Base-by-base conservation (phyloP, 495 filamentous ascomycete species). In the Talaromyces ruber region DNA sequence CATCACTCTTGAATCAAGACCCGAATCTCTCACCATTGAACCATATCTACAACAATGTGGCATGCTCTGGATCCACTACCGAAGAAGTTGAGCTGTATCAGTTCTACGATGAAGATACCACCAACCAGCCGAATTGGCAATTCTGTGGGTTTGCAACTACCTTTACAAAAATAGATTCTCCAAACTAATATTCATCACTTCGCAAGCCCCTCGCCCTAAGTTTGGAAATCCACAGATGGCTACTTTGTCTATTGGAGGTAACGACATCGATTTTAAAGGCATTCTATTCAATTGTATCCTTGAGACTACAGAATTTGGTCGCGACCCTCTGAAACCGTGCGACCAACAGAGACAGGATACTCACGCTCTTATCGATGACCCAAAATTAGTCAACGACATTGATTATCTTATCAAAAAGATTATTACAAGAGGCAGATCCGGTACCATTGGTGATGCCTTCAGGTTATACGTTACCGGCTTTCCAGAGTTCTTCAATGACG, bases 321-420 rank as follows among this genome's bases (percentile, higher is more conserved):
- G 25, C 9, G 8, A 7, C 7, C 22, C 50, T 26, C 24, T 21
- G 6, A 53, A 53, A 4, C 5, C 50, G 5, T 60, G 58, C 22
- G 45, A 60, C 14, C 32, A 60, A 14, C 58, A 60, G 22, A 37
- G 37, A 47, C 32, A 37, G 16, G 34, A 60, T 25, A 60, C 32
- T 60, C 26, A 28, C 5, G 26, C 34, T n/a, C n/a, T 60, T 2
- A 12, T 60, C 22, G 14, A 60, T 3, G 25, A 21, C 34, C 21
- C 37, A 14, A 21, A 60, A 2, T 21, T 47, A 1, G 12, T 60
- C 18, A 47, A 60, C n/a, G 51, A 60, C 1, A 50, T 50, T 28
- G 58, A 60, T 45, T 34, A 60, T 60, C 58, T 60, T 6, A 60
- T 60, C 3, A 60, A 60, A 16, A 60, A 60, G 34, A 60, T 22